Evolutionary conservation across 192 early-diverging fungal species (phyloP), one percentile per base, ranked within the genome.

Genomic region (Phlyctochytrium arcticum): DNA sequence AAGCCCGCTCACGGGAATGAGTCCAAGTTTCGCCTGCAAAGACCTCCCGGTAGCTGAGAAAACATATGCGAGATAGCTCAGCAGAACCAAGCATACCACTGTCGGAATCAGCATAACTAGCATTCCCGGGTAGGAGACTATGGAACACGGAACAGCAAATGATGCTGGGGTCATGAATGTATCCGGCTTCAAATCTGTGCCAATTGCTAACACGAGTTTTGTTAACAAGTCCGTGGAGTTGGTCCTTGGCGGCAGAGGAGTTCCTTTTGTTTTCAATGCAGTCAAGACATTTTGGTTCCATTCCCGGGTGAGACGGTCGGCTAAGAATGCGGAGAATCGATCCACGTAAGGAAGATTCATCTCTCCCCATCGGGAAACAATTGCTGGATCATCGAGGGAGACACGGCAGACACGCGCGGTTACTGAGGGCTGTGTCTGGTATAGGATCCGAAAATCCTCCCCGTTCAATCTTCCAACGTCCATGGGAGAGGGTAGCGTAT

Each of bases 81-180:
- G 42, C 42, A 44, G 21, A 1, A 12, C 42, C 15, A 44, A n/a
- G 42, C 21, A n/a, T 2, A 44, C 21, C 42, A 44, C 42, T n/a
- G 21, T 12, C 21, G 42, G 42, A n/a, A 44, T 21, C 42, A 44
- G 42, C 15, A 44, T 12, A 21, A 44, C 21, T 12, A 44, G 42
- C 0, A 21, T 21, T 44, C 42, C 42, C 42, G 15, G 21, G 42
- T 44, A 44, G 15, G 42, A 44, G 15, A 44, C 15, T 2, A 44
- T 44, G 42, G 42, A 44, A 21, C 42, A 44, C 42, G 42, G 42
- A 44, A 44, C 42, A 53, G n/a, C 50, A n/a, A 53, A 53, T 17
- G 54, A 57, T 26, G 54, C 54, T 1, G 54, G 15, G 2, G 33
- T 34, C 15, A 34, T 12, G 15, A 26, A 34, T 26, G 27, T 33